Evolutionary conservation across 441 rosid genomes (phyloP).

Genomic region (Corymbia calophylla): DNA sequence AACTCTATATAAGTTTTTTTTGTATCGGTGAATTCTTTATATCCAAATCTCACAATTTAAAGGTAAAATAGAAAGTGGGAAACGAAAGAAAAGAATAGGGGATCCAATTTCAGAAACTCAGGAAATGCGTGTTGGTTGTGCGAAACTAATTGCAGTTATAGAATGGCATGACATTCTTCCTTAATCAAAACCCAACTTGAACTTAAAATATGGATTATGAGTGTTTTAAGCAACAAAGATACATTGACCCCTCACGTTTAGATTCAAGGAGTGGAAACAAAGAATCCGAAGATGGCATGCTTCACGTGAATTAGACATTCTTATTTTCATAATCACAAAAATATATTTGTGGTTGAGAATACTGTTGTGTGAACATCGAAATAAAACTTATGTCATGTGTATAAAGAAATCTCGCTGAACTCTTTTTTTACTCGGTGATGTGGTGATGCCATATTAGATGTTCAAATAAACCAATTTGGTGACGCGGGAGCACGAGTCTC

Average conservation of each 20-base stretch:
- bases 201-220: not conserved
- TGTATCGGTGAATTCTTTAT: not conserved
- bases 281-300: not conserved
- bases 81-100: not conserved
- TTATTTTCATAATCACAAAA: not conserved
- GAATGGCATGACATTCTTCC: not conserved
- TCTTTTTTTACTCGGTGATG: not conserved
- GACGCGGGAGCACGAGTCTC: not conserved
- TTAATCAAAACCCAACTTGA: not conserved
- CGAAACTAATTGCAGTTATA: not conserved
- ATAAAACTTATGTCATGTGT: fast-evolving
- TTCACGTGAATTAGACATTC: not conserved
- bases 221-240: not conserved
- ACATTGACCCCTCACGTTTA: not conserved
- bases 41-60: not conserved
- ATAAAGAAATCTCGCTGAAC: not conserved
- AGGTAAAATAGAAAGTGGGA: not conserved
- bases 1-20: not conserved
- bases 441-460: fast-evolving
- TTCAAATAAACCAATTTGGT: not conserved
- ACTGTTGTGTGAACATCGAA: not conserved
- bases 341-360: not conserved
- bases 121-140: not conserved
- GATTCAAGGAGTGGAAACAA: not conserved
- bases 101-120: not conserved